These are phyloP conservation scores for Aspergillus carlsbadensis DNA, from an alignment of 495 filamentous ascomycete species.

Conservation along the genomic window DNA sequence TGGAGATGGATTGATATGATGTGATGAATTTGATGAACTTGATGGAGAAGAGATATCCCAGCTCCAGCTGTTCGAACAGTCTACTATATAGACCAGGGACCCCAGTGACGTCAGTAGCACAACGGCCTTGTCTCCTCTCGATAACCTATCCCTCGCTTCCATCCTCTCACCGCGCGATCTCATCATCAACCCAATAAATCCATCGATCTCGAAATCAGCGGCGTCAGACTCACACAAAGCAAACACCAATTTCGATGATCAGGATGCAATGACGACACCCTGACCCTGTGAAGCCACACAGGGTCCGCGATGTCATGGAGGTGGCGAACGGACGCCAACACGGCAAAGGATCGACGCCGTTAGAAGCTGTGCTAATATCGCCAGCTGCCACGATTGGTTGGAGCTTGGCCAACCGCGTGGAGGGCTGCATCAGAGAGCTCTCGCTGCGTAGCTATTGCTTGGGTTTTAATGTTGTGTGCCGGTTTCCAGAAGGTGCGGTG, in stretches of 20 bases:
- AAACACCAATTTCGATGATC: background rate
- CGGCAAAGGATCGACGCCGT: constrained; percentile 1
- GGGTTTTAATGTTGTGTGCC: too few species aligned
- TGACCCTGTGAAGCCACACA: background rate
- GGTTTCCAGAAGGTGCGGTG: too few species aligned
- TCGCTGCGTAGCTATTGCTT: too few species aligned
- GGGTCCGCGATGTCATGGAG: background rate
- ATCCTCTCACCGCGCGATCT: background rate
- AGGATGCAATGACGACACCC: background rate
- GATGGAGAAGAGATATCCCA: constrained; percentile 1
- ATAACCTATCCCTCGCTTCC: background rate
- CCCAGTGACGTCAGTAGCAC: background rate
- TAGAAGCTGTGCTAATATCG: too few species aligned
- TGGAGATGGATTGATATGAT: background rate
- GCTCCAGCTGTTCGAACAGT: constrained; percentile 32
- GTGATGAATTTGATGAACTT: background rate
- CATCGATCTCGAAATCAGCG: too few species aligned
- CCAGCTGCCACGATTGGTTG: too few species aligned
- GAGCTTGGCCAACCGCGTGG: too few species aligned
- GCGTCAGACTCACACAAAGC: background rate
- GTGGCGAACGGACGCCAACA: constrained; percentile 4
- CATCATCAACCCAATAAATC: too few species aligned
- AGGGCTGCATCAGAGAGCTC: too few species aligned
- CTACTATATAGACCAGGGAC: constrained; percentile 21
- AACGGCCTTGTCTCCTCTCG: background rate